Base-by-base conservation (phyloP, 192 early-diverging fungal genomes). In the Coemansia sp. region DNA sequence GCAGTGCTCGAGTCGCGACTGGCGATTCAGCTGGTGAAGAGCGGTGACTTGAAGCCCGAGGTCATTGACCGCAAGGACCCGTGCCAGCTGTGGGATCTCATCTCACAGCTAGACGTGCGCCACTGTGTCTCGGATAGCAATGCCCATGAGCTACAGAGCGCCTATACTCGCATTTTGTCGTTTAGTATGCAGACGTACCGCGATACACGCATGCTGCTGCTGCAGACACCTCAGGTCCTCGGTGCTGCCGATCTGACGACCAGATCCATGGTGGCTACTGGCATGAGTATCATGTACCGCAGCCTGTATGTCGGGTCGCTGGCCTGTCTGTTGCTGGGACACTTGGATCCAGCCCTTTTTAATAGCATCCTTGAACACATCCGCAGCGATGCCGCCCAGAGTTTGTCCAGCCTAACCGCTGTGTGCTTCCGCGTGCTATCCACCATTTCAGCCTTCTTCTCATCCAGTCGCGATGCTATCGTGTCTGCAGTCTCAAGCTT, bases 1-100 rank as follows among this genome's bases (percentile, higher is more conserved):
- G 67, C 79, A 5, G 65, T 82, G 46, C 79, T 82, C 21, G 74
- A 77, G 66, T 77, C 79, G 28, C 78, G 69, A 5, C 62, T 72
- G 37, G 78, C 69, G 0, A 34, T 58, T 36, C 63, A 53, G 21
- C 73, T 81, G 33, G 73, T 69, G 8, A 53, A 48, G 24, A n/a
- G 46, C 23, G 73, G 66, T 2, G 53, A 35, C 36, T 53, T 73
- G 39, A 65, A 60, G 40, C 57, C 37, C 38, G 40, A 23, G 46
- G 23, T 53, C 2, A 59, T 74, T n/a, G 36, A 48, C 11, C 24
- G 48, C 59, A 70, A 66, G 39, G 59, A 67, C 42, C 72, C 77
- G 39, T 65, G 55, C 26, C 57, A 70, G 55, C 65, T 79, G 37
- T 79, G 77, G 77, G 68, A 79, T 5, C 40, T 71, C 24, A 67